A percentile compares a stretch with the other conserved stretches of the same genome.
These are phyloP conservation scores for Solanum acaule DNA, from an alignment of 257 asterid genomes.

Conservation along the genomic window DNA sequence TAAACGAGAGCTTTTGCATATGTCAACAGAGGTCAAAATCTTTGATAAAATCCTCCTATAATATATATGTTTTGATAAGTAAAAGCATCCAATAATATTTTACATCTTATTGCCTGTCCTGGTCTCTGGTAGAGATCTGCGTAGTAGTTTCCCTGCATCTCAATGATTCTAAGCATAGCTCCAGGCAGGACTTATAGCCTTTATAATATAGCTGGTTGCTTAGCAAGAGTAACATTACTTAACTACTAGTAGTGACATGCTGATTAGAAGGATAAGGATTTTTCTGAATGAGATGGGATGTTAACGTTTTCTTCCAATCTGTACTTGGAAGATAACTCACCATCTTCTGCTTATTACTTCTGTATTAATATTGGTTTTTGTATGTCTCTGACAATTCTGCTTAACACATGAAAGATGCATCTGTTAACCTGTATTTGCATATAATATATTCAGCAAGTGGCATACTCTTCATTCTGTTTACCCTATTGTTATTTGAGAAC, in stretches of 20 bases:
- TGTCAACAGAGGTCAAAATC: not conserved
- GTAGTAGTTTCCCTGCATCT: not conserved
- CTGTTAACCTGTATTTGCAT: not conserved
- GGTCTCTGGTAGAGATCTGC: not conserved
- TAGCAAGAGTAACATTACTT: not conserved
- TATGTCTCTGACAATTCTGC: not conserved
- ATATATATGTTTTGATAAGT: not conserved
- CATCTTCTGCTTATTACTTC: not conserved
- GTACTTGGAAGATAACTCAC: not conserved
- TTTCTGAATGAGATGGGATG: not conserved
- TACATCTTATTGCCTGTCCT: not conserved
- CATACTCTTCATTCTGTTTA: not conserved
- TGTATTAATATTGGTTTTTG: not conserved
- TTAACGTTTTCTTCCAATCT: not conserved
- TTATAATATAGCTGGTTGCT: not conserved
- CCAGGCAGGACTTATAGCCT: not conserved
- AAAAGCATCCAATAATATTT: not conserved
- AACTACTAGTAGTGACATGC: not conserved
- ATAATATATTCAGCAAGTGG: not conserved
- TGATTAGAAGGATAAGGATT: not conserved
- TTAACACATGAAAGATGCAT: not conserved
- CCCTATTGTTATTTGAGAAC: not conserved
- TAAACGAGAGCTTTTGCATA: not conserved
- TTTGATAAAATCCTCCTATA: not conserved
- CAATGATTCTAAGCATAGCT: not conserved